Percentiles rank a stretch among this genome's conserved stretches.
These are phyloP conservation scores for Nicotiana tomentosiformis DNA, from an alignment of 257 asterid species.

Conservation along the genomic window DNA sequence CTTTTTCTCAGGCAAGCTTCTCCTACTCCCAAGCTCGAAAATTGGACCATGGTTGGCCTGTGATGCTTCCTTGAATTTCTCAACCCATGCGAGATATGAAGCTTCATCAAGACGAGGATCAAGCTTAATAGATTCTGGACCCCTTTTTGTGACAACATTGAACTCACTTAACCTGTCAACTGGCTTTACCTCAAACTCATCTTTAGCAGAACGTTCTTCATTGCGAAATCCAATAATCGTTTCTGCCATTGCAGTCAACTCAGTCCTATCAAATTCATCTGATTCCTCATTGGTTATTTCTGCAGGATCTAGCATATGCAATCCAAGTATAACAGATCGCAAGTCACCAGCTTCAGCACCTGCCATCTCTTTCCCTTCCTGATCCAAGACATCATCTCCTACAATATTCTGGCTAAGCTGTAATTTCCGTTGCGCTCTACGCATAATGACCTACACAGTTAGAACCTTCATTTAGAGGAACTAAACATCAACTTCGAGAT, in stretches of 20 bases:
- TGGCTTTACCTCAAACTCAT: conserved; percentile 59
- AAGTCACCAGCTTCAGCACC: conserved; percentile 67
- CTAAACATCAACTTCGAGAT: conserved; percentile 5
- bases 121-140: conserved; percentile 33
- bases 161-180: conserved; percentile 31
- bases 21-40: conserved; percentile 39
- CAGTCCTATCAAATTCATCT: conserved; percentile 37
- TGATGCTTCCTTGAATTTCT: conserved; percentile 67
- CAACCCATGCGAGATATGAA: conserved; percentile 75
- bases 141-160: conserved; percentile 31
- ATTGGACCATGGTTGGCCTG: conserved; percentile 24
- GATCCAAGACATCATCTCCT: conserved; percentile 55
- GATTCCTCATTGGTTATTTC: conserved; percentile 42
- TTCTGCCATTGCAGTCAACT: conserved; percentile 51
- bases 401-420: conserved; percentile 79
- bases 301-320: conserved; percentile 66
- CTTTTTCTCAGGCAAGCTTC: conserved; percentile 46
- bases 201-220: conserved; percentile 29
- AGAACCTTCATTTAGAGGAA: conserved; percentile 3
- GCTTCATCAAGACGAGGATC: conserved; percentile 76
- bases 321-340: conserved; percentile 68
- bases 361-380: conserved; percentile 42
- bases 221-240: conserved; percentile 53
- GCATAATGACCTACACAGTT: conserved; percentile 67
- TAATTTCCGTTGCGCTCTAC: conserved; percentile 79